Percentiles rank a stretch among this genome's conserved stretches.
These are phyloP conservation scores for Penicillium lagena DNA, from an alignment of 495 filamentous ascomycete genomes.

Conservation along the genomic window DNA sequence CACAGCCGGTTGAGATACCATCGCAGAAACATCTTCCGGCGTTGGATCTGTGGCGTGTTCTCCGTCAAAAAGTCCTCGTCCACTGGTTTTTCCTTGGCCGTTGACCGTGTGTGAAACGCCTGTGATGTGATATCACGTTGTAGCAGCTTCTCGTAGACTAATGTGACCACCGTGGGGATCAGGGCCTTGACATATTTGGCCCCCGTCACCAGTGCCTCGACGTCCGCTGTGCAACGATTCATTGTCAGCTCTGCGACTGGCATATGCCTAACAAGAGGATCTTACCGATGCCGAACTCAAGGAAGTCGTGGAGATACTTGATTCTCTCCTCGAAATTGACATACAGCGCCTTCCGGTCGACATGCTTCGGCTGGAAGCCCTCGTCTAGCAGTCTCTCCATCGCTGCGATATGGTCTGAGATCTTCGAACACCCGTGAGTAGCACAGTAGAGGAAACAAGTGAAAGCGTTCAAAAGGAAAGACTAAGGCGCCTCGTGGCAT, in stretches of 20 bases:
- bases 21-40: slow-evolving; percentile 70
- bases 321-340: slow-evolving; percentile 60
- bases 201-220: slow-evolving; percentile 58
- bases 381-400: slow-evolving; percentile 13
- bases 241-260: not conserved
- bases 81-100: slow-evolving; percentile 50
- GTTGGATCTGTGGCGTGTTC: slow-evolving; percentile 62
- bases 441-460: not conserved
- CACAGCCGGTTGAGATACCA: slow-evolving; percentile 65
- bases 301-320: slow-evolving; percentile 62
- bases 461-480: slow-evolving; percentile 2
- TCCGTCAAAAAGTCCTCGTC: slow-evolving; percentile 56
- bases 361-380: slow-evolving; percentile 39
- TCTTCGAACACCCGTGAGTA: not conserved
- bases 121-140: slow-evolving; percentile 71
- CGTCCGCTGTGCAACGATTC: slow-evolving; percentile 43
- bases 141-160: slow-evolving; percentile 71
- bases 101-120: slow-evolving; percentile 59
- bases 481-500: slow-evolving; percentile 15
- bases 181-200: slow-evolving; percentile 68
- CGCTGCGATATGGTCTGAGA: not conserved
- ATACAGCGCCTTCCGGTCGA: slow-evolving; percentile 64
- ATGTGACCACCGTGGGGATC: slow-evolving; percentile 60
- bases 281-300: slow-evolving; percentile 65
- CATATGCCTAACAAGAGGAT: not conserved